phyloP scores from a whole-genome alignment of 148 eudicot species.

The Nyssa sinensis region DNA sequence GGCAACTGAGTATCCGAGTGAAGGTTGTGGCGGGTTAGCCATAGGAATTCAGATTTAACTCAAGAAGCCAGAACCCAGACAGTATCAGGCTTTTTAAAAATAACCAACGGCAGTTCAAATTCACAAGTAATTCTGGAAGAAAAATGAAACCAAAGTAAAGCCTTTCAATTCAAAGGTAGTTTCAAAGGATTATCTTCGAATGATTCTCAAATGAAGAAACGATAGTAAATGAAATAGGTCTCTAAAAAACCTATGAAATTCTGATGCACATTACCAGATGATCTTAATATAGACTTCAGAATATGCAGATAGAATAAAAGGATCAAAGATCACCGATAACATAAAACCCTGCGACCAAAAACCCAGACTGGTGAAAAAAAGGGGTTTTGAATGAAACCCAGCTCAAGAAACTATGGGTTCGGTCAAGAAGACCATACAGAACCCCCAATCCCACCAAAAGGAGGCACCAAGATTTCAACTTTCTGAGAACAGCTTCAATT shows the following conservation, averaged over 20 bases:
- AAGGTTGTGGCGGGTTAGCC: slow-evolving; percentile 32
- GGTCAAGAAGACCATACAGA: neutral
- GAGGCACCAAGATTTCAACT: slow-evolving; percentile 13
- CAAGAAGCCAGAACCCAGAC: slow-evolving; percentile 7
- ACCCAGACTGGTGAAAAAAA: no score
- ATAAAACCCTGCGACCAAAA: neutral
- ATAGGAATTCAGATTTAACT: slow-evolving; percentile 15
- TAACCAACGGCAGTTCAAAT: neutral
- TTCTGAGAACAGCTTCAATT: neutral
- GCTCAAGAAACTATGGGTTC: neutral
- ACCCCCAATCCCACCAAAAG: no score
- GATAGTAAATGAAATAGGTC: neutral
- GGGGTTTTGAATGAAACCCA: no score
- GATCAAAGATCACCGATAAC: no score
- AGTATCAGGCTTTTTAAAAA: slow-evolving; percentile 1
- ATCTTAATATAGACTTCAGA: no score
- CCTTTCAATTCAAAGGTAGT: no score
- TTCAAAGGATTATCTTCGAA: no score
- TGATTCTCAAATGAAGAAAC: neutral
- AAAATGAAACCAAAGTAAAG: neutral
- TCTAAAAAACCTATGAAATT: no score
- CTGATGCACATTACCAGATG: no score
- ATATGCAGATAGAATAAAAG: no score
- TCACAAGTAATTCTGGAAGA: no score
- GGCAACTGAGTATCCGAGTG: slow-evolving; percentile 24